Evolutionary conservation across 164 flowering plant species (phyloP).

Genomic region (Taxillus chinensis): DNA sequence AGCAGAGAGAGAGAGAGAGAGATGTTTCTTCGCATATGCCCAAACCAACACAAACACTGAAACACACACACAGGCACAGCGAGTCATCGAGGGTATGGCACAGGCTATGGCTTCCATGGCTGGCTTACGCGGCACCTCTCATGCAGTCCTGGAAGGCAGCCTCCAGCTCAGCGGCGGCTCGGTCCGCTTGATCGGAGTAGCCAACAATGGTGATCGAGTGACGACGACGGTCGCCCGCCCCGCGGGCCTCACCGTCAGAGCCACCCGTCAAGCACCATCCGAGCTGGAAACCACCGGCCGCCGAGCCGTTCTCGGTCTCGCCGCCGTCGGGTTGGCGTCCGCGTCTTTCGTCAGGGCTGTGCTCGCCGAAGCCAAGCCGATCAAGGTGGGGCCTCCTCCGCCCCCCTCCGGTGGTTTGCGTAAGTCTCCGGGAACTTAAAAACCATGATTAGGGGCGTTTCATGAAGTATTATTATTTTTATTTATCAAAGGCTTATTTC

Average conservation of each 20-base stretch:
- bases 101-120: slow-evolving; percentile 93
- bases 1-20: no score
- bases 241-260: slow-evolving; percentile 34
- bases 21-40: no score
- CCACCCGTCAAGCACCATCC: slow-evolving; percentile 47
- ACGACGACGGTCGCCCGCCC: slow-evolving; percentile 14
- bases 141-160: slow-evolving; percentile 67
- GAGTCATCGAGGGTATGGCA: slow-evolving; percentile 35
- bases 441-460: no score
- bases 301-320: slow-evolving; percentile 62
- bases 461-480: no score
- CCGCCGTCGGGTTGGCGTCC: slow-evolving; percentile 60
- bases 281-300: slow-evolving; percentile 60
- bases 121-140: slow-evolving; percentile 61
- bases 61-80: neutral
- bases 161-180: slow-evolving; percentile 46
- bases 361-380: slow-evolving; percentile 59
- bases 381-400: slow-evolving; percentile 85
- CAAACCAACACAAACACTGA: no score
- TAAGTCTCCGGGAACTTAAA: slow-evolving; percentile 26
- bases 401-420: slow-evolving; percentile 91
- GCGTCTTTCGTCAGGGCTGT: slow-evolving; percentile 67
- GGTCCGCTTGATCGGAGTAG: slow-evolving; percentile 26
- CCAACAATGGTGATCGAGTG: slow-evolving; percentile 18
- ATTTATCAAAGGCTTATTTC: no score